Evolutionary conservation across 2,329 filamentous ascomycete genomes (phyloP).

Genomic region (Sporothrix variecibatus): DNA sequence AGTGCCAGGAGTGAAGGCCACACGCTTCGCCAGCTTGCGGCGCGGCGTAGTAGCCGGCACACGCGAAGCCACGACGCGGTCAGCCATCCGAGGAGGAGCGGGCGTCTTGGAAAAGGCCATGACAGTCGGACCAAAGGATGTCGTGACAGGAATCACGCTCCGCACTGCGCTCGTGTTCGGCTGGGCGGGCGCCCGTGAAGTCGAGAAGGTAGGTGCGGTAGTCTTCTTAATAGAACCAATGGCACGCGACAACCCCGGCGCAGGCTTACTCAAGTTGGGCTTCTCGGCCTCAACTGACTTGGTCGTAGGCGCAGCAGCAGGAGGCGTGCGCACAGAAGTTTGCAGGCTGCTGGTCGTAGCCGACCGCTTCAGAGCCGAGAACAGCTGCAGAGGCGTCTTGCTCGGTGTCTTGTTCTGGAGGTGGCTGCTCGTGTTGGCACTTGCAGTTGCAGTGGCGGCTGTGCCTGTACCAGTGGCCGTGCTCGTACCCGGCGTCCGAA

Average conservation of each 20-base stretch:
- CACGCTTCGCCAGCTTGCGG: conserved; percentile 68
- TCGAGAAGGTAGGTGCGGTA: conserved; percentile 32
- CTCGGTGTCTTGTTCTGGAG: neutral
- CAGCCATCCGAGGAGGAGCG: conserved; percentile 45
- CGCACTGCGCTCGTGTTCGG: conserved; percentile 39
- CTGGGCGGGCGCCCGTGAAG: neutral
- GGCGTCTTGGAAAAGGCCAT: conserved; percentile 49
- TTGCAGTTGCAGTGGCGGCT: neutral
- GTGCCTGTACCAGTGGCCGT: too few relatives aligned
- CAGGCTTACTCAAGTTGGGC: neutral
- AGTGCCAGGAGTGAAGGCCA: conserved; percentile 76
- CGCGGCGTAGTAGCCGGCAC: conserved; percentile 66
- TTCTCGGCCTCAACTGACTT: conserved; percentile 32
- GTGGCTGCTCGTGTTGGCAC: neutral
- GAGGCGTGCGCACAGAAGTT: neutral
- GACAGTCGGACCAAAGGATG: conserved; percentile 37
- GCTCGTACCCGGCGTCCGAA: conserved; percentile 49
- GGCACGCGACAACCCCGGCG: neutral
- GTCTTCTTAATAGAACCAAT: conserved; percentile 37
- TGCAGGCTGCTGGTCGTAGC: conserved; percentile 52
- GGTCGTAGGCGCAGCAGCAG: conserved; percentile 15
- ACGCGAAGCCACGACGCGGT: conserved; percentile 55
- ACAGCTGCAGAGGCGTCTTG: conserved; percentile 37
- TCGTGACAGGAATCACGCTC: conserved; percentile 50
- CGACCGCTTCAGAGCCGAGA: conserved; percentile 50